These are phyloP conservation scores for Middelhovenomyces tepae DNA, from an alignment of 805 yeast species.

Conservation along the genomic window DNA sequence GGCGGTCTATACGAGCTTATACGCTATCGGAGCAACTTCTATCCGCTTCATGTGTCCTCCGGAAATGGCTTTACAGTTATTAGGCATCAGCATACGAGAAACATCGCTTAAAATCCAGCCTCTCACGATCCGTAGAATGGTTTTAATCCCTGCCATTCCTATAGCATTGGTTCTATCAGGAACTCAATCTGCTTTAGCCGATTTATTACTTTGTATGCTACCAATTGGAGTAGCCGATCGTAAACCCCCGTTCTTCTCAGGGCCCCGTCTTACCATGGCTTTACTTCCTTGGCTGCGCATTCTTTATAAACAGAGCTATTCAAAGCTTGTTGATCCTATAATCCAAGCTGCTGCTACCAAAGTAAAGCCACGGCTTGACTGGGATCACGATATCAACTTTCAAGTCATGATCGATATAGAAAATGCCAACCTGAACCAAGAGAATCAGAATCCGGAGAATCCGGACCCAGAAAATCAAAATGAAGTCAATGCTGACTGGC, in stretches of 20 bases:
- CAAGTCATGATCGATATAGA: neutral
- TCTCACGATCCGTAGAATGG: constrained; percentile 12
- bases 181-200: constrained; percentile 11
- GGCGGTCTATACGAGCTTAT: constrained; percentile 19
- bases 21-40: constrained; percentile 22
- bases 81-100: constrained; percentile 17
- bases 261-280: constrained; percentile 15
- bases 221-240: constrained; percentile 16
- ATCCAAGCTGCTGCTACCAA: constrained; percentile 14
- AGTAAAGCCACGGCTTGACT: constrained; percentile 8
- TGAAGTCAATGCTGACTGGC: constrained; percentile 3
- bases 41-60: constrained; percentile 23
- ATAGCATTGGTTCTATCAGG: constrained; percentile 16
- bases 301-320: constrained; percentile 12
- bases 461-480: neutral
- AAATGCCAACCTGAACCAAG: no score
- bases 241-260: constrained; percentile 14
- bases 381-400: constrained; percentile 1
- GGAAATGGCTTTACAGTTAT: constrained; percentile 16
- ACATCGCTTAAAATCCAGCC: constrained; percentile 10
- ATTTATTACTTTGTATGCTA: constrained; percentile 9
- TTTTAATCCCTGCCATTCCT: constrained; percentile 21
- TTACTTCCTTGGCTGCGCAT: constrained; percentile 15
- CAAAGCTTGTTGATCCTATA: constrained; percentile 14
- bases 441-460: no score